These are phyloP conservation scores for Globisporangium heterothallicum DNA, from an alignment of 352 stramenopile genomes.

Conservation along the genomic window DNA sequence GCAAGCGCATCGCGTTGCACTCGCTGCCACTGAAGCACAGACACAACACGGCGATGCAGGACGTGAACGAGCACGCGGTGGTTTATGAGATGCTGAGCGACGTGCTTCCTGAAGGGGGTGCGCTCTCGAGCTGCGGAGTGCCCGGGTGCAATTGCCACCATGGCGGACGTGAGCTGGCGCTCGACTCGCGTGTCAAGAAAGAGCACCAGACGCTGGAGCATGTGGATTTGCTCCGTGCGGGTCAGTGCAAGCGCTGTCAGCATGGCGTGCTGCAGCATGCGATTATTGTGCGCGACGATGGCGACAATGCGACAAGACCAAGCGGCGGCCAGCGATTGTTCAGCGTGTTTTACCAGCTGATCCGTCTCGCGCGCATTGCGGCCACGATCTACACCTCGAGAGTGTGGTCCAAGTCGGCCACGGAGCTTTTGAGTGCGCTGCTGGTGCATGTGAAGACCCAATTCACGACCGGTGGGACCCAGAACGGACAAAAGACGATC, in stretches of 20 bases:
- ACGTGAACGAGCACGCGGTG: slow-evolving; percentile 33
- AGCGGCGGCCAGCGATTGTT: slow-evolving; percentile 64
- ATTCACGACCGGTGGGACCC: slow-evolving; percentile 40
- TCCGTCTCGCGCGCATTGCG: slow-evolving; percentile 47
- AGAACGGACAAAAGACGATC: slow-evolving; percentile 63
- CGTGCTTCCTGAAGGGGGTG: slow-evolving; percentile 52
- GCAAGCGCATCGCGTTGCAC: slow-evolving; percentile 15
- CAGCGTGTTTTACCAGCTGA: slow-evolving; percentile 47
- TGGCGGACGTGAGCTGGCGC: slow-evolving; percentile 29
- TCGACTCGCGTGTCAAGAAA: slow-evolving; percentile 18
- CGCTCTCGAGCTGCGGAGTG: slow-evolving; percentile 45
- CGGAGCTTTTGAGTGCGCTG: slow-evolving; percentile 44
- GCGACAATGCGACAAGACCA: slow-evolving; percentile 15
- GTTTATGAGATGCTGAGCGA: slow-evolving; percentile 32
- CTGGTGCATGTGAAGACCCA: slow-evolving; percentile 49
- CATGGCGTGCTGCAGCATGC: slow-evolving; percentile 67
- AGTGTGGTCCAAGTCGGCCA: slow-evolving; percentile 48
- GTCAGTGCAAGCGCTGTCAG: slow-evolving; percentile 56
- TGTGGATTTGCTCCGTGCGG: slow-evolving; percentile 25
- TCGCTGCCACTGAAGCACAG: slow-evolving; percentile 12
- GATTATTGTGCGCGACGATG: slow-evolving; percentile 39
- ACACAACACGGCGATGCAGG: slow-evolving; percentile 10
- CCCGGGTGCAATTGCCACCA: slow-evolving; percentile 57
- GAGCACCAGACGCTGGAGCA: slow-evolving; percentile 16
- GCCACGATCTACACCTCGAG: slow-evolving; percentile 52